Conservation (phyloP, 768 basidiomycete genomes). For the Termitomyces sp. region DNA sequence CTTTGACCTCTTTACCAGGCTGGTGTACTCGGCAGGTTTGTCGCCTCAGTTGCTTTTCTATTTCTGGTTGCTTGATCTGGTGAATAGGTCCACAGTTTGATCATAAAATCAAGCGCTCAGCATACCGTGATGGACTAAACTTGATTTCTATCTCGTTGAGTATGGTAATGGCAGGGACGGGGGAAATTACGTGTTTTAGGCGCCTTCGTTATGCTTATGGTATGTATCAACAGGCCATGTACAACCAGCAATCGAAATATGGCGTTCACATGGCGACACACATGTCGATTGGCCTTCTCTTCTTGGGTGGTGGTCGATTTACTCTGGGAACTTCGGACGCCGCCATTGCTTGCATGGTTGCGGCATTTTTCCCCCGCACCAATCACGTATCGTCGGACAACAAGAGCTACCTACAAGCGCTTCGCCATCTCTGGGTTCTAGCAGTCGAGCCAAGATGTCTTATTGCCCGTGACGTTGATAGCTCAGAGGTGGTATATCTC, state of each 20-base stretch:
- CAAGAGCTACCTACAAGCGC: slow-evolving; percentile 84
- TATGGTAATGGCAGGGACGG: slow-evolving; percentile 97
- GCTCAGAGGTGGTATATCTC: slow-evolving; percentile 84
- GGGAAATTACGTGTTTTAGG: slow-evolving; percentile 85
- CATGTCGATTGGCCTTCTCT: slow-evolving; percentile 85
- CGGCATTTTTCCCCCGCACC: slow-evolving; percentile 90
- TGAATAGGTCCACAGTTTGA: slow-evolving; percentile 71
- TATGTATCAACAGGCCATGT: slow-evolving; percentile 62
- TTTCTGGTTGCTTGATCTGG: background rate
- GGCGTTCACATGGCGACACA: slow-evolving; percentile 89
- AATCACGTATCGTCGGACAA: slow-evolving; percentile 79
- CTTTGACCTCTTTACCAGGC: slow-evolving; percentile 72
- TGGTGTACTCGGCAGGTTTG: slow-evolving; percentile 66
- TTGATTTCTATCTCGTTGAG: slow-evolving; percentile 81
- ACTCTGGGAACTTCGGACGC: slow-evolving; percentile 90
- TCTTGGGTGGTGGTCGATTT: slow-evolving; percentile 89
- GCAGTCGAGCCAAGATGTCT: slow-evolving; percentile 94
- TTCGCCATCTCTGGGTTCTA: slow-evolving; percentile 93
- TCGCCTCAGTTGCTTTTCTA: slow-evolving; percentile 2
- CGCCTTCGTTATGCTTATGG: slow-evolving; percentile 88
- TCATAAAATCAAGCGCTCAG: slow-evolving; percentile 81
- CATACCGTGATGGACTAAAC: slow-evolving; percentile 83
- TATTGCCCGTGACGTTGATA: slow-evolving; percentile 88
- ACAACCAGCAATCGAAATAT: slow-evolving; percentile 67
- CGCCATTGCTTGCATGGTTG: slow-evolving; percentile 83